These are phyloP conservation scores for Pleoardoris graminearum DNA, from an alignment of 2,329 filamentous ascomycete genomes.

Conservation along the genomic window DNA sequence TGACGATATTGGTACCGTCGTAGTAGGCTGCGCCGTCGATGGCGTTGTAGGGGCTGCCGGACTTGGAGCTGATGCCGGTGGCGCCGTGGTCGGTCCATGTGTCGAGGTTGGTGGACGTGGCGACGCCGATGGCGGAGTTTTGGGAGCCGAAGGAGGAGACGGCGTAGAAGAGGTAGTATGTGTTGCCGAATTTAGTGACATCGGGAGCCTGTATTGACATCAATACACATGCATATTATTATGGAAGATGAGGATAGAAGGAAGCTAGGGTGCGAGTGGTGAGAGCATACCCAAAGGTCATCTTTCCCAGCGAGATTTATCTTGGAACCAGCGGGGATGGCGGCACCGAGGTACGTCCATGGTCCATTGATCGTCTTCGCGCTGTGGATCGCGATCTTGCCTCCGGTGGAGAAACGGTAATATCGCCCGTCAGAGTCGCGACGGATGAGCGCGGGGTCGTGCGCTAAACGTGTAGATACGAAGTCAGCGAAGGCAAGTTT, in stretches of 20 bases:
- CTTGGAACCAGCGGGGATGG: constrained; percentile 51
- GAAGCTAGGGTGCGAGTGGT: no score
- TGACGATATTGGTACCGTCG: constrained; percentile 60
- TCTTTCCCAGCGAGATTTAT: constrained; percentile 51
- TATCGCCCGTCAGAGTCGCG: constrained; percentile 53
- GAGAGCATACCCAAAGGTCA: constrained; percentile 58
- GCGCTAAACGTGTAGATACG: no score
- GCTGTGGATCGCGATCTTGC: constrained; percentile 55
- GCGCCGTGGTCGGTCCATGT: constrained; percentile 63
- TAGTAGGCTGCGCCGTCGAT: constrained; percentile 67
- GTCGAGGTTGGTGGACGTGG: constrained; percentile 55
- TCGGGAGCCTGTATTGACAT: constrained; percentile 62
- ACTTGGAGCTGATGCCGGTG: constrained; percentile 53
- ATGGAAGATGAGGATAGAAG: not conserved
- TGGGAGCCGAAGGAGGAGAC: constrained; percentile 66
- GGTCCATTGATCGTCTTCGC: constrained; percentile 53
- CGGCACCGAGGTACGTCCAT: constrained; percentile 55
- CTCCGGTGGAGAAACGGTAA: constrained; percentile 58
- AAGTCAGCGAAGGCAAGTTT: no score
- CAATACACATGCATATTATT: not conserved
- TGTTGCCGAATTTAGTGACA: constrained; percentile 58
- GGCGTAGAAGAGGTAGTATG: constrained; percentile 69
- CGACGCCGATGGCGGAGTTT: constrained; percentile 64
- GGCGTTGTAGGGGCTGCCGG: constrained; percentile 51
- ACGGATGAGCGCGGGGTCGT: constrained; percentile 55